phyloP scores from a whole-genome alignment of 148 eudicot genomes.

The Rhododendron ferrugineum region DNA sequence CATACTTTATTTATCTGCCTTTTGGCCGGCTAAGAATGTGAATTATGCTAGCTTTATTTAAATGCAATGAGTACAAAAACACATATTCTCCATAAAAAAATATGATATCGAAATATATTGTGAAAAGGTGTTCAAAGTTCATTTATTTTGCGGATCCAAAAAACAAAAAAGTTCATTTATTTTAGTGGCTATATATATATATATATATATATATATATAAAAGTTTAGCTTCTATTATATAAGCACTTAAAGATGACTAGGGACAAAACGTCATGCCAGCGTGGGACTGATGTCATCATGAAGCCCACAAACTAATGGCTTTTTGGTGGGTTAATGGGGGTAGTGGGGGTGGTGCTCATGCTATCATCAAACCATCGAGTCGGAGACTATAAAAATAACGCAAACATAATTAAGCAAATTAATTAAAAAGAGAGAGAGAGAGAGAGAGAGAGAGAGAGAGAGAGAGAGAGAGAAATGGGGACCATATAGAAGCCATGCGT shows the following conservation, averaged over 20 bases:
- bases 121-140: conserved; percentile 4
- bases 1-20: neutral
- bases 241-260: neutral
- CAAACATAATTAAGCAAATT: neutral
- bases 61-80: neutral
- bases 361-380: conserved; percentile 43
- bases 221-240: too few species aligned
- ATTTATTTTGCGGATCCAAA: neutral
- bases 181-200: neutral
- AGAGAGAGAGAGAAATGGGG: conserved; percentile 6
- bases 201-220: too few species aligned
- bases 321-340: conserved; percentile 4
- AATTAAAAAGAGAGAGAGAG: neutral
- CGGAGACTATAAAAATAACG: conserved; percentile 3
- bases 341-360: conserved; percentile 27
- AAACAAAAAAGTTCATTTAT: neutral
- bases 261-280: conserved; percentile 47
- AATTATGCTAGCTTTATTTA: neutral
- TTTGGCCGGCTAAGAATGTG: conserved; percentile 2
- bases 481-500: conserved; percentile 32
- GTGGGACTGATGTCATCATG: conserved; percentile 50
- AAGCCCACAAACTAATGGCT: conserved; percentile 21
- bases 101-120: neutral
- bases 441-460: neutral
- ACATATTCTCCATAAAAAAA: neutral